These are phyloP conservation scores for Chrysanthemum seticuspe DNA, from an alignment of 129 eudicot species.

Conservation along the genomic window DNA sequence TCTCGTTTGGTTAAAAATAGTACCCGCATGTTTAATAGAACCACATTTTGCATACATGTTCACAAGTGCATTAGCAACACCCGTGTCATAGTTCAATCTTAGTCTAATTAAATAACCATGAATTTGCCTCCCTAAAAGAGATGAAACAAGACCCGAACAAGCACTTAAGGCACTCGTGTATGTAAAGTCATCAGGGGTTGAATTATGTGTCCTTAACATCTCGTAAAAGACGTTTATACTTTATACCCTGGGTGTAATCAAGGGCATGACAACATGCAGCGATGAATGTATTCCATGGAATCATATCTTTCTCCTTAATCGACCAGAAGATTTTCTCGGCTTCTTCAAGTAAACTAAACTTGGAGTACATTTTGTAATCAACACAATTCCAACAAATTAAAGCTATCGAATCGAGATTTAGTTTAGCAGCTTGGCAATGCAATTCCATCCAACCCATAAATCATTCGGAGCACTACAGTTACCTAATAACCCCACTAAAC, in stretches of 20 bases:
- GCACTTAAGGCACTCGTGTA: slow-evolving; percentile 62
- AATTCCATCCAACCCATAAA: slow-evolving; percentile 41
- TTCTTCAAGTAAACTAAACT: slow-evolving; percentile 40
- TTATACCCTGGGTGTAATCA: slow-evolving; percentile 50
- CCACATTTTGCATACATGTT: slow-evolving; percentile 87
- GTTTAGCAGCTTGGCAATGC: slow-evolving; percentile 62
- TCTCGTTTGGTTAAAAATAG: slow-evolving; percentile 45
- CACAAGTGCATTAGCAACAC: slow-evolving; percentile 65
- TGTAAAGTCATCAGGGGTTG: slow-evolving; percentile 43
- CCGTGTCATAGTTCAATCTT: slow-evolving; percentile 41
- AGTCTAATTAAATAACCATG: slow-evolving; percentile 62
- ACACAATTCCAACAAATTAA: slow-evolving; percentile 56
- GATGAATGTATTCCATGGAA: slow-evolving; percentile 72
- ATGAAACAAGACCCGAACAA: slow-evolving; percentile 57
- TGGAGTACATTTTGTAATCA: slow-evolving; percentile 61
- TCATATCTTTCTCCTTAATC: slow-evolving; percentile 55
- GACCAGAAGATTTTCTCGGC: slow-evolving; percentile 51
- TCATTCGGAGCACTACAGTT: slow-evolving; percentile 32
- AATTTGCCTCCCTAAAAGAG: slow-evolving; percentile 59
- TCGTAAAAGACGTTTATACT: slow-evolving; percentile 44
- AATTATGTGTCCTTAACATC: slow-evolving; percentile 39
- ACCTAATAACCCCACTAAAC: slow-evolving; percentile 52
- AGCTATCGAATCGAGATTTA: slow-evolving; percentile 52
- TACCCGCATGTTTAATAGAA: slow-evolving; percentile 44
- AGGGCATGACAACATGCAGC: slow-evolving; percentile 46